phyloP scores from a whole-genome alignment of 2,329 filamentous ascomycete species.

The Mollisia scopiformis region DNA sequence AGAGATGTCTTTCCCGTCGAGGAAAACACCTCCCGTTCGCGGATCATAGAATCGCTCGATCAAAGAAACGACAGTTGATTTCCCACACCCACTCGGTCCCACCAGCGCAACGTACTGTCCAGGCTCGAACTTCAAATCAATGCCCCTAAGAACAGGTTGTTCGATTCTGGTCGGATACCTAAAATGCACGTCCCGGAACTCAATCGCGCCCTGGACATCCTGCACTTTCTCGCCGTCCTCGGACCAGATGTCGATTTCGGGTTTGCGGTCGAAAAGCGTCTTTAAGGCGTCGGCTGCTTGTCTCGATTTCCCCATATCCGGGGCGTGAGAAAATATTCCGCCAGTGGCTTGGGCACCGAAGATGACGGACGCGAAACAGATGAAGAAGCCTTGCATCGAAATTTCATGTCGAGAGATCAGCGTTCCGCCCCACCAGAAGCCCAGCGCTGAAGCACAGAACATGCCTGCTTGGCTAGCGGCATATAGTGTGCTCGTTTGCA shows the following conservation, averaged over 20 bases:
- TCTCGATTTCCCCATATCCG: conserved; percentile 86
- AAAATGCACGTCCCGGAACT: conserved; percentile 19
- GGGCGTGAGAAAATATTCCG: conserved; percentile 18
- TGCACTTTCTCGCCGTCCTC: conserved; percentile 63
- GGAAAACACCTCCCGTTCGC: neutral
- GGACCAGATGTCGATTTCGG: conserved; percentile 80
- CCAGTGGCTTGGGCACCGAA: conserved; percentile 18
- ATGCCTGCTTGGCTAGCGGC: conserved; percentile 32
- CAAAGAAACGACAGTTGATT: conserved; percentile 2
- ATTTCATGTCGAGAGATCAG: conserved; percentile 44
- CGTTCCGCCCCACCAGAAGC: conserved; percentile 43
- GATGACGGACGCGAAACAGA: conserved; percentile 52
- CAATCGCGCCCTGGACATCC: conserved; percentile 69
- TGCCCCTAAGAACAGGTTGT: conserved; percentile 13
- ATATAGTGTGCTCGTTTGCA: conserved; percentile 33
- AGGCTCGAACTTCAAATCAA: conserved; percentile 43
- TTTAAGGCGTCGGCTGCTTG: conserved; percentile 79
- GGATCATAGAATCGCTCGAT: conserved; percentile 9
- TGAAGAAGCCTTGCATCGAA: conserved; percentile 49
- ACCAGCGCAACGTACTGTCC: conserved; percentile 6
- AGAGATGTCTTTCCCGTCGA: conserved; percentile 7
- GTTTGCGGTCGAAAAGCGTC: conserved; percentile 77
- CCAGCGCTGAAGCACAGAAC: conserved; percentile 39
- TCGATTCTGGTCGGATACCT: conserved; percentile 15
- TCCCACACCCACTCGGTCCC: conserved; percentile 4